These are phyloP conservation scores for Mycena citricolor DNA, from an alignment of 1,284 basidiomycete genomes.

Conservation along the genomic window DNA sequence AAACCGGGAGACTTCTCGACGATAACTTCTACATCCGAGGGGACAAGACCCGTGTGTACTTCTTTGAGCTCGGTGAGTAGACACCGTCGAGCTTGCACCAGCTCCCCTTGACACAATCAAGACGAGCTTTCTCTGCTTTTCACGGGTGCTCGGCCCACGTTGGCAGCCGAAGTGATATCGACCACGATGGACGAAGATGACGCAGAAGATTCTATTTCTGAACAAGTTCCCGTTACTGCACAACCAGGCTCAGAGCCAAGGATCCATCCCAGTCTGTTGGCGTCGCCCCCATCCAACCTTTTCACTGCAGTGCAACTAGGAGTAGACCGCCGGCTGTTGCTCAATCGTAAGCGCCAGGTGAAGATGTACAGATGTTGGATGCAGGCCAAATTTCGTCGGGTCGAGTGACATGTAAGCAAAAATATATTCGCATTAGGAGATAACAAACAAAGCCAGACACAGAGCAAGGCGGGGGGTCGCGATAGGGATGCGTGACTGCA, in stretches of 20 bases:
- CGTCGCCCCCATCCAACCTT: slow-evolving; percentile 38
- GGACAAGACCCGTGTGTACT: slow-evolving; percentile 96
- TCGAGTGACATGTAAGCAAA: slow-evolving; percentile 10
- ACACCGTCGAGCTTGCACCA: background rate
- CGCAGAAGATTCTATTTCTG: slow-evolving; percentile 17
- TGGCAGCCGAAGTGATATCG: slow-evolving; percentile 41
- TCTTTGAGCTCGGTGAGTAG: slow-evolving; percentile 78
- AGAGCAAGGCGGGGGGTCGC: slow-evolving; percentile 2
- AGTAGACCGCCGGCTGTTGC: slow-evolving; percentile 84
- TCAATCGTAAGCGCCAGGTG: slow-evolving; percentile 88
- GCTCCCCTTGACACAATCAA: slow-evolving; percentile 29
- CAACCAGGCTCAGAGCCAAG: slow-evolving; percentile 9
- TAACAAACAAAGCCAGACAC: slow-evolving; percentile 1
- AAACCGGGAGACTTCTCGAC: slow-evolving; percentile 81
- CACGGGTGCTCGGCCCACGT: slow-evolving; percentile 52
- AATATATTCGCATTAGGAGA: background rate
- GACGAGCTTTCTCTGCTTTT: slow-evolving; percentile 84
- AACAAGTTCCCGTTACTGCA: slow-evolving; percentile 15
- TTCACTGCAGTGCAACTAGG: slow-evolving; percentile 79
- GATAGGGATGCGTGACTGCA: too few species aligned
- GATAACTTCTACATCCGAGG: slow-evolving; percentile 95
- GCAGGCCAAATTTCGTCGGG: slow-evolving; percentile 82
- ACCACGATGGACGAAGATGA: too few species aligned
- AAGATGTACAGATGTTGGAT: slow-evolving; percentile 98
- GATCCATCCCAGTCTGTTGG: slow-evolving; percentile 46